Percentiles rank a stretch among this genome's conserved stretches.
Conservation (phyloP, 202 grass and related monocot species). For the Setaria italica region DNA sequence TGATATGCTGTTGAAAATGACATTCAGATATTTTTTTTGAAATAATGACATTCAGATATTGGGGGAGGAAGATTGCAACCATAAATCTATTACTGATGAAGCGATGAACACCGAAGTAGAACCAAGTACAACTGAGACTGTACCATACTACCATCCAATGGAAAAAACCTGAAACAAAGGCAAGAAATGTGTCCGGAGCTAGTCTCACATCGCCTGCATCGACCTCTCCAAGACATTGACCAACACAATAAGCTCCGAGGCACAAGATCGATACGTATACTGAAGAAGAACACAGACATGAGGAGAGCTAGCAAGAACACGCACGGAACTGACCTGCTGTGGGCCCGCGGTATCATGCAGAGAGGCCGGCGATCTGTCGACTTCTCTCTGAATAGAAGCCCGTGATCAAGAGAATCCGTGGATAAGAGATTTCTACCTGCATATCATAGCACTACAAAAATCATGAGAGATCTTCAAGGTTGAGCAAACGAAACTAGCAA, state of each 20-base stretch:
- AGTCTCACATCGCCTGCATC: neutral
- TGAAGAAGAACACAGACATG: neutral
- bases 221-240: neutral
- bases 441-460: neutral
- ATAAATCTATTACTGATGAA: neutral
- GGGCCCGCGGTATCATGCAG: neutral
- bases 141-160: constrained; percentile 4
- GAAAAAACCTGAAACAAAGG: neutral
- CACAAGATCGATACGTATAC: neutral
- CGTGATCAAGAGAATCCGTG: neutral
- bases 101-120: constrained; percentile 24
- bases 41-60: neutral
- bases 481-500: neutral
- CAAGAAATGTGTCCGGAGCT: neutral
- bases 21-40: neutral
- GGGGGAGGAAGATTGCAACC: neutral
- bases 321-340: constrained; percentile 17
- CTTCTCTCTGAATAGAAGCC: neutral
- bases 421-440: neutral
- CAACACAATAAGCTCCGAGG: neutral
- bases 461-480: constrained; percentile 26
- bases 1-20: neutral
- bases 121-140: neutral
- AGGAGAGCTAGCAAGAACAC: neutral
- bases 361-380: neutral